Evolutionary conservation across 2,329 filamentous ascomycete species (phyloP).

Genomic region (Alternaria sp.): DNA sequence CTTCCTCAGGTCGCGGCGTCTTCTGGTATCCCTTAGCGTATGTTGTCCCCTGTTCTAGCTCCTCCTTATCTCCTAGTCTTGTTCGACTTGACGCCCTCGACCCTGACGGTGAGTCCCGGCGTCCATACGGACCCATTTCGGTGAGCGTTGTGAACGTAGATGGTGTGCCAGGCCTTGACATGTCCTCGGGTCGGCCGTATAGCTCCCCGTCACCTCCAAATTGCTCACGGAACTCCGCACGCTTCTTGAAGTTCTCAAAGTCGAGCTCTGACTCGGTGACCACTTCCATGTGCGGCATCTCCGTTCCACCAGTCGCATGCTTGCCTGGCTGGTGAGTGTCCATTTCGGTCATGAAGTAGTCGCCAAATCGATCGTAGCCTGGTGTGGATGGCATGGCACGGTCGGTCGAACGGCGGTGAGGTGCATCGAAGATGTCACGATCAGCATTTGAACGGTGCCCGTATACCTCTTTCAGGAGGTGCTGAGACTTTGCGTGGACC

Average conservation of each 20-base stretch:
- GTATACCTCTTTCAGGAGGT: slow-evolving; percentile 82
- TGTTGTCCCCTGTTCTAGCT: slow-evolving; percentile 29
- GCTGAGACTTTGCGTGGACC: slow-evolving; percentile 89
- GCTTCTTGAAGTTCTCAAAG: slow-evolving; percentile 89
- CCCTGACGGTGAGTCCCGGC: slow-evolving; percentile 9
- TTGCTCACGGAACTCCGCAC: slow-evolving; percentile 83
- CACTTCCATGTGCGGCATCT: slow-evolving; percentile 74
- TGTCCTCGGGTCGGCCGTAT: slow-evolving; percentile 65
- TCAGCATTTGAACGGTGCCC: slow-evolving; percentile 73
- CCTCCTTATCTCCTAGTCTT: slow-evolving; percentile 22
- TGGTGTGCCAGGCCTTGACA: slow-evolving; percentile 47
- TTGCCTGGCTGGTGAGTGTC: slow-evolving; percentile 62
- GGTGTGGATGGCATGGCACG: slow-evolving; percentile 57
- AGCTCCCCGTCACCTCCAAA: slow-evolving; percentile 73
- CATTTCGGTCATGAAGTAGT: slow-evolving; percentile 83
- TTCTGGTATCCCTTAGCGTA: slow-evolving; percentile 38
- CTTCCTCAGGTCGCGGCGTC: slow-evolving; percentile 18
- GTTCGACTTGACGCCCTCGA: slow-evolving; percentile 32
- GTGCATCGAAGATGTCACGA: slow-evolving; percentile 33
- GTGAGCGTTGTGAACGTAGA: slow-evolving; percentile 38
- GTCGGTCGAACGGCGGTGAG: slow-evolving; percentile 35
- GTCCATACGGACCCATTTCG: slow-evolving; percentile 23
- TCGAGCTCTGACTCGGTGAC: slow-evolving; percentile 85
- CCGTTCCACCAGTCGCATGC: neutral
- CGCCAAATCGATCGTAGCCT: slow-evolving; percentile 69